Conservation (phyloP, 352 stramenopile genomes). For the Globisporangium uncinulatum region DNA sequence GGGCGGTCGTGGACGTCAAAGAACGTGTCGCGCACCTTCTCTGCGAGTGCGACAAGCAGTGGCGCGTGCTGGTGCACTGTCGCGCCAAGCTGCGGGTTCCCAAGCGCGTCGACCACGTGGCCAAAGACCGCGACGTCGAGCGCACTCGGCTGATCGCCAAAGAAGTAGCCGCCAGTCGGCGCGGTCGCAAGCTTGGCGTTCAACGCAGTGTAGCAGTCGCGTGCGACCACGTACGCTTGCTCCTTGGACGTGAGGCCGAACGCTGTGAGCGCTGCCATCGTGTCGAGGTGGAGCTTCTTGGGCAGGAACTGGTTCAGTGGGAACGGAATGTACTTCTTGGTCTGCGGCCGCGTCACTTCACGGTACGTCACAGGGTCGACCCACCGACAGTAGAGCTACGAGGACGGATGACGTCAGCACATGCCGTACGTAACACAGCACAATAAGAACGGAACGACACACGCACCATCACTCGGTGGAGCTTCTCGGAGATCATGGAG, state of each 20-base stretch:
- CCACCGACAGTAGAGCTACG: slow-evolving; percentile 72
- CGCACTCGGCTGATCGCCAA: slow-evolving; percentile 56
- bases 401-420: too few species aligned
- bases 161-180: slow-evolving; percentile 53
- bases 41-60: slow-evolving; percentile 62
- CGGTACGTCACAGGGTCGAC: slow-evolving; percentile 80
- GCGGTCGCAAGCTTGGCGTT: slow-evolving; percentile 69
- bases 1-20: slow-evolving; percentile 43
- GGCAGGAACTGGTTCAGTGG: slow-evolving; percentile 76
- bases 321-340: slow-evolving; percentile 81
- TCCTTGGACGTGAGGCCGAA: slow-evolving; percentile 68
- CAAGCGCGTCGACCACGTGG: slow-evolving; percentile 74
- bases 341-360: slow-evolving; percentile 74
- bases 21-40: slow-evolving; percentile 66
- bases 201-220: slow-evolving; percentile 80
- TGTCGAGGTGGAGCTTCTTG: slow-evolving; percentile 81
- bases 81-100: slow-evolving; percentile 61
- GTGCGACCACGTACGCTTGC: slow-evolving; percentile 69
- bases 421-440: background rate
- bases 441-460: background rate
- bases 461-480: slow-evolving; percentile 65
- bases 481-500: slow-evolving; percentile 77
- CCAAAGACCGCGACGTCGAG: slow-evolving; percentile 80
- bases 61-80: slow-evolving; percentile 73
- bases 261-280: slow-evolving; percentile 45